phyloP scores from a whole-genome alignment of 768 basidiomycete species.

The Mycena leptocephala region DNA sequence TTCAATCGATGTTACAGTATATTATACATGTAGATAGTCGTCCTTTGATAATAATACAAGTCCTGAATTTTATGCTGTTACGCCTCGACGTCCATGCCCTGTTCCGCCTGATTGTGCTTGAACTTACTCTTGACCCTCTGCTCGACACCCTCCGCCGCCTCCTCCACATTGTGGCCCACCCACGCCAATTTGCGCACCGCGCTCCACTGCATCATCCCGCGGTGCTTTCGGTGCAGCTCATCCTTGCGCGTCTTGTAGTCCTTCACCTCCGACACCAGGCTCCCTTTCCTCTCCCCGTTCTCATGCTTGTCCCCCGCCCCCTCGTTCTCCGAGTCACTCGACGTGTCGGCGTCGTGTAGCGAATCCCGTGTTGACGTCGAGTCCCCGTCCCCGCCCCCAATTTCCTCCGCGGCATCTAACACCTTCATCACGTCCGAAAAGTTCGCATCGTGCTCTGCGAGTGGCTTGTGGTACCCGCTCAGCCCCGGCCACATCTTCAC shows the following conservation, averaged over 20 bases:
- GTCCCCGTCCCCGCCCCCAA: slow-evolving; percentile 46
- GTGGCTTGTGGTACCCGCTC: slow-evolving; percentile 58
- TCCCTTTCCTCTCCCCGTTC: slow-evolving; percentile 33
- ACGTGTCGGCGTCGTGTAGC: slow-evolving; percentile 40
- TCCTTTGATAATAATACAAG: slow-evolving; percentile 3
- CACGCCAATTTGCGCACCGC: slow-evolving; percentile 70
- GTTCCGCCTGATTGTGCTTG: slow-evolving; percentile 52
- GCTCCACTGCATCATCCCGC: slow-evolving; percentile 77
- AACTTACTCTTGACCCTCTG: slow-evolving; percentile 57
- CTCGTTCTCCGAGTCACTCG: slow-evolving; percentile 41
- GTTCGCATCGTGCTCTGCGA: slow-evolving; percentile 53
- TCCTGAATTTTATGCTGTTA: slow-evolving; percentile 25
- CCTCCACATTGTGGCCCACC: slow-evolving; percentile 67
- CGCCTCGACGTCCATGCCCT: slow-evolving; percentile 59
- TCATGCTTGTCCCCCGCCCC: slow-evolving; percentile 17
- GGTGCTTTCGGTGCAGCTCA: slow-evolving; percentile 68
- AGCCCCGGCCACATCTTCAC: slow-evolving; percentile 60
- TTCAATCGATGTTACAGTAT: not conserved
- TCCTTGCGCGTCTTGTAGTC: slow-evolving; percentile 61
- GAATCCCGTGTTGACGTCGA: slow-evolving; percentile 39
- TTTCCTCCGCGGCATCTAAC: slow-evolving; percentile 59
- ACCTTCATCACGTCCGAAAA: slow-evolving; percentile 61
- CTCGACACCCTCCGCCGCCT: slow-evolving; percentile 57
- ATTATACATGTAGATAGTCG: not conserved
- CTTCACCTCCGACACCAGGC: slow-evolving; percentile 51